Conservation (phyloP, 345 rosid species). For the Brassica nigra region DNA sequence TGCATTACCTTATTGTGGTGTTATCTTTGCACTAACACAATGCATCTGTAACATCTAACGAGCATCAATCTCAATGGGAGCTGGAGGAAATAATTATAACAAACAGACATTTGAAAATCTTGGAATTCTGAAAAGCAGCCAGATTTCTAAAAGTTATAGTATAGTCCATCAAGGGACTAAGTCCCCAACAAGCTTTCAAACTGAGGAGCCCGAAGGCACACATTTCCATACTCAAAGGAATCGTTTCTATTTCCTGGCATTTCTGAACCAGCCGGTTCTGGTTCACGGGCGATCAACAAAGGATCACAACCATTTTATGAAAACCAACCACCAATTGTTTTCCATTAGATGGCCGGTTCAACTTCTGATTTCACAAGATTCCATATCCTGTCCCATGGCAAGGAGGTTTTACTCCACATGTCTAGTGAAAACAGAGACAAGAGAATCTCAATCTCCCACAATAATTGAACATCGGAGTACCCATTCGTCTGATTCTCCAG, state of each 20-base stretch:
- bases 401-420: conserved; percentile 54
- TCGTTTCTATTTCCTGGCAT: conserved; percentile 25
- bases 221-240: no score
- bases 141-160: conserved; percentile 59
- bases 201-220: no score
- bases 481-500: conserved; percentile 88
- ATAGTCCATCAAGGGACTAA: conserved; percentile 64
- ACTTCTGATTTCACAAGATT: conserved; percentile 61
- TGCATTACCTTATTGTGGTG: no score
- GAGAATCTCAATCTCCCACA: conserved; percentile 72
- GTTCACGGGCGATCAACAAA: conserved; percentile 44
- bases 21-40: no score
- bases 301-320: conserved; percentile 45
- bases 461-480: conserved; percentile 75
- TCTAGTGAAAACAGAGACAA: conserved; percentile 60
- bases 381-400: conserved; percentile 69
- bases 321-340: conserved; percentile 48
- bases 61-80: conserved; percentile 89
- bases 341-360: conserved; percentile 53
- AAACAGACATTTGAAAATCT: conserved; percentile 55
- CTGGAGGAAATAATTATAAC: conserved; percentile 58
- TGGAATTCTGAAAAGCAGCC: conserved; percentile 47
- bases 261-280: conserved; percentile 47
- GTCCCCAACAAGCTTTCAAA: conserved; percentile 44
- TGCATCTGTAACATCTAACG: conserved; percentile 64